Conservation (phyloP, 1,284 basidiomycete genomes). For the Tilletiopsis washingtonensis region DNA sequence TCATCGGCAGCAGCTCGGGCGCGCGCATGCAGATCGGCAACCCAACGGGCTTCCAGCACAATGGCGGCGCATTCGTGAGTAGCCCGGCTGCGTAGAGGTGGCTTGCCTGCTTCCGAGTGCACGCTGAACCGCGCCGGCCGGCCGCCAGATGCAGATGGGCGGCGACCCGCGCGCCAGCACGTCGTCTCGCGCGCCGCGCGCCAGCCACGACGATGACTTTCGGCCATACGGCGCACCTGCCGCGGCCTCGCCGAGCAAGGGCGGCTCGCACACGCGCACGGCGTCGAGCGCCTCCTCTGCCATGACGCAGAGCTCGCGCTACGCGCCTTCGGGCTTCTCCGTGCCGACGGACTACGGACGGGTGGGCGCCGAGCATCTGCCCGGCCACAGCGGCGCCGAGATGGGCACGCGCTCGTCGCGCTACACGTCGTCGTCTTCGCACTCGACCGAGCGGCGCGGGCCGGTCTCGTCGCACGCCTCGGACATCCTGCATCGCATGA, state of each 20-base stretch:
- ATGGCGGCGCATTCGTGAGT: background rate
- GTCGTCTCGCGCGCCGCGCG: background rate
- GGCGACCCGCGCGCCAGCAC: background rate
- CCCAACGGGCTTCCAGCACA: slow-evolving; percentile 5
- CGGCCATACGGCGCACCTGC: background rate
- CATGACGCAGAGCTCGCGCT: background rate
- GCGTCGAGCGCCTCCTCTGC: background rate
- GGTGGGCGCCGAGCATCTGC: background rate
- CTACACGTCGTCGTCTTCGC: too few species aligned
- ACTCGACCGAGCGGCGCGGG: too few species aligned
- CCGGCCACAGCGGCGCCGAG: background rate
- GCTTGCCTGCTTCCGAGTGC: background rate
- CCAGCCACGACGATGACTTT: background rate
- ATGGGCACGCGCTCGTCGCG: too few species aligned
- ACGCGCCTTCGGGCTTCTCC: too few species aligned
- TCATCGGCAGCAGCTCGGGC: slow-evolving; percentile 4
- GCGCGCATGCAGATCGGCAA: slow-evolving; percentile 3
- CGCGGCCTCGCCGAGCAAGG: too few species aligned
- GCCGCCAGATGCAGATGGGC: background rate
- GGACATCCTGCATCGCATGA: slow-evolving; percentile 14
- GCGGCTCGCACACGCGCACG: background rate
- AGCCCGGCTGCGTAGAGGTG: background rate
- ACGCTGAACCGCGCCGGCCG: too few species aligned
- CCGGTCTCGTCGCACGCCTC: background rate
- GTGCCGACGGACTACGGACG: background rate